Evolutionary conservation across 2,329 filamentous ascomycete genomes (phyloP), one percentile per base, ranked within the genome.

Genomic region (Escovopsis sp.): DNA sequence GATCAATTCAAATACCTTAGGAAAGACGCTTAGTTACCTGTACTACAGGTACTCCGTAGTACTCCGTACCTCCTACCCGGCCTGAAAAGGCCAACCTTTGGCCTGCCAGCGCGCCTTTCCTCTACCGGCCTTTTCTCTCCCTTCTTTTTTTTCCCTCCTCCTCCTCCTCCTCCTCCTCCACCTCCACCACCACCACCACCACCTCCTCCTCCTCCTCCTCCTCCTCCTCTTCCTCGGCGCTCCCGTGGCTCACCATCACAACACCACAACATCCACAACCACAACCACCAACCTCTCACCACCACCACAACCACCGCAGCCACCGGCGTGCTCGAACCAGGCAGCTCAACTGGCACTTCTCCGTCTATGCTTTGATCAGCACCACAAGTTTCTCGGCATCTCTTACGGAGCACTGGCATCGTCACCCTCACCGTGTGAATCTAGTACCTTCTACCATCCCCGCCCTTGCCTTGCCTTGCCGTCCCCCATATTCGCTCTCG

Each of bases 71-170:
- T n/a, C n/a, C 33, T 35, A 36, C 34, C 34, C 19, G 34, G 19
- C 34, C 34, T 15, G 12, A 36, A 36, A 23, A 23, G 23, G 23
- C 23, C 23, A 23, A 23, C 23, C 23, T 23, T 23, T 23, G 23
- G 23, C 23, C 23, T 23, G 34, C 35, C 35, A 37, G 35, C 35
- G 35, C 35, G 35, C 35, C 35, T 37, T 37, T 26, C 18, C 35
- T 37, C 35, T 37, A 12, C 15, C 12, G 48, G 47, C 49, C 48
- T 45, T 49, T 49, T 53, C 51, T 49, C 49, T 43, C 47, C 49
- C 48, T 47, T 49, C 48, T 44, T 49, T 49, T 53, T 52, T 49
- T 43, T 47, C 49, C 50, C 48, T 51, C 49, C 53, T 53, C 48
- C 51, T 47, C 46, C 49, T 53, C 52, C 51, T 10, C 42, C 26